These are phyloP conservation scores for Wickerhamomyces bovis DNA, from an alignment of 805 yeast genomes.

Conservation along the genomic window DNA sequence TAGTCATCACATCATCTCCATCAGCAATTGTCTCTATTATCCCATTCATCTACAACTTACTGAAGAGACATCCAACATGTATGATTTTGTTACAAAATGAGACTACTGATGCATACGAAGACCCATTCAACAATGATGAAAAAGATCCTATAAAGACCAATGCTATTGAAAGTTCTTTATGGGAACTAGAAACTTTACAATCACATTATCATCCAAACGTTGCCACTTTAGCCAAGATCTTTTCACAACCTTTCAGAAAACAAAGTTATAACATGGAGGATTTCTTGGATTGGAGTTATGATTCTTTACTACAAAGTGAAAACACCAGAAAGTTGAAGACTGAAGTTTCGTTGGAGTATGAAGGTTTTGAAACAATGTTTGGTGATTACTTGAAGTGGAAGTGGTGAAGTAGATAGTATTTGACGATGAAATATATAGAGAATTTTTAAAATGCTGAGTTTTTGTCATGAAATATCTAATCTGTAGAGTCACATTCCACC, in stretches of 20 bases:
- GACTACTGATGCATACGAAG: slow-evolving; percentile 33
- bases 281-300: slow-evolving; percentile 86
- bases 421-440: too few relatives aligned
- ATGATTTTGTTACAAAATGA: slow-evolving; percentile 73
- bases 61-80: slow-evolving; percentile 91
- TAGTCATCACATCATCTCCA: slow-evolving; percentile 75
- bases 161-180: slow-evolving; percentile 80
- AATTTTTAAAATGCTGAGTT: too few relatives aligned
- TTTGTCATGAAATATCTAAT: too few relatives aligned
- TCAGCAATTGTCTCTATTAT: slow-evolving; percentile 80
- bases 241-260: slow-evolving; percentile 85
- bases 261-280: slow-evolving; percentile 87
- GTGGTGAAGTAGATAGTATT: slow-evolving; percentile 12
- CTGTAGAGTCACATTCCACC: too few relatives aligned
- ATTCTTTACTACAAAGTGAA: slow-evolving; percentile 58
- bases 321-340: slow-evolving; percentile 57
- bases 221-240: slow-evolving; percentile 83
- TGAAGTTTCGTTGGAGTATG: slow-evolving; percentile 75
- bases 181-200: slow-evolving; percentile 83
- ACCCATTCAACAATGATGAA: slow-evolving; percentile 63
- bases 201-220: slow-evolving; percentile 93
- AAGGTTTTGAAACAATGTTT: slow-evolving; percentile 26
- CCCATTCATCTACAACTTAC: slow-evolving; percentile 86
- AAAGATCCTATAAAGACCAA: slow-evolving; percentile 69
- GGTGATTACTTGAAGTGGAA: slow-evolving; percentile 25